These are phyloP conservation scores for Pseudogymnoascus sp. DNA, from an alignment of 2,329 filamentous ascomycete genomes.

Conservation along the genomic window DNA sequence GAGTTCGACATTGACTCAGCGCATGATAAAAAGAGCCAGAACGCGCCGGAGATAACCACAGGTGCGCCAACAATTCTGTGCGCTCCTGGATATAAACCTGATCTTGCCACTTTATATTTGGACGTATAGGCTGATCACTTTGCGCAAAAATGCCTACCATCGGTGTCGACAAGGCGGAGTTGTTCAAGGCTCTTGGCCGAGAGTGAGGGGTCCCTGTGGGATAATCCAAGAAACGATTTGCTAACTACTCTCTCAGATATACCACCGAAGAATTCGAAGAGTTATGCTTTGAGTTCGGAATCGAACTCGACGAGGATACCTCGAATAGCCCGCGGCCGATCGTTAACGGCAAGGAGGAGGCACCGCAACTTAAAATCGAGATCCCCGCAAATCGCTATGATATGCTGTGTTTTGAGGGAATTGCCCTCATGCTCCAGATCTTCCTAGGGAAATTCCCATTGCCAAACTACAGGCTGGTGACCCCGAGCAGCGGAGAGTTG, in stretches of 20 bases:
- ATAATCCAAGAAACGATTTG: constrained; percentile 19
- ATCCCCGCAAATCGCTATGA: constrained; percentile 92
- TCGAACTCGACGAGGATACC: constrained; percentile 88
- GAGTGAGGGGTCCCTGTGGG: constrained; percentile 51
- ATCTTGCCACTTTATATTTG: not conserved
- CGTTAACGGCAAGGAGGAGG: constrained; percentile 71
- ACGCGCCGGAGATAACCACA: constrained; percentile 7
- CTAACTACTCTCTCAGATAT: constrained; percentile 45
- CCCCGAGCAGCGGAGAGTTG: constrained; percentile 63
- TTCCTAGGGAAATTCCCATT: constrained; percentile 70
- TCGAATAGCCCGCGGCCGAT: constrained; percentile 51
- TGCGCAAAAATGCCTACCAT: constrained; percentile 80
- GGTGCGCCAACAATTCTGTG: constrained; percentile 26
- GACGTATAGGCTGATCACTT: not conserved
- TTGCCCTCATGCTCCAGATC: constrained; percentile 90
- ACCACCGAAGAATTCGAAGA: constrained; percentile 94
- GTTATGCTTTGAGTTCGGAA: constrained; percentile 92
- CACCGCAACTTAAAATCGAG: constrained; percentile 93
- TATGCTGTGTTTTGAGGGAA: constrained; percentile 96
- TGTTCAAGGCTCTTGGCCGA: constrained; percentile 85
- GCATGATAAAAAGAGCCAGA: constrained; percentile 9
- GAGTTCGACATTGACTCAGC: constrained; percentile 8
- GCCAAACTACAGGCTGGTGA: constrained; percentile 70
- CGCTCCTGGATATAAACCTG: not conserved
- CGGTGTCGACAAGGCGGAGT: constrained; percentile 87